A percentile compares a stretch with the other conserved stretches of the same genome.
Conservation (phyloP, 768 basidiomycete genomes). For the Leucocoprinus sp. region DNA sequence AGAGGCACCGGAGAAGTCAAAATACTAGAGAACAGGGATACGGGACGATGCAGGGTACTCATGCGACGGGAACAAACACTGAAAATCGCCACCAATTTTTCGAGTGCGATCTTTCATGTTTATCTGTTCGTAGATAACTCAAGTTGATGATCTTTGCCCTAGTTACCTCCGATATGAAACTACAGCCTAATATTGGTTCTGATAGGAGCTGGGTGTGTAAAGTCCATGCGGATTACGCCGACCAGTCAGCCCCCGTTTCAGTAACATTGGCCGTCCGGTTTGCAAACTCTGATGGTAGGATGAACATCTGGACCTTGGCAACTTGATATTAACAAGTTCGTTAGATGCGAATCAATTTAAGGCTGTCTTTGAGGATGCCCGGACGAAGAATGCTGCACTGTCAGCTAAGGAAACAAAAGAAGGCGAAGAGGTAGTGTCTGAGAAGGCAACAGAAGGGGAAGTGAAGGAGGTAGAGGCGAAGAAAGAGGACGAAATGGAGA, state of each 20-base stretch:
- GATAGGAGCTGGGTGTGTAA: conserved; percentile 99
- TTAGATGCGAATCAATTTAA: conserved; percentile 86
- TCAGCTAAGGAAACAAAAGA: conserved; percentile 21
- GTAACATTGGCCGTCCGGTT: conserved; percentile 99
- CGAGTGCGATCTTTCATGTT: conserved; percentile 47
- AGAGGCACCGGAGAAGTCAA: conserved; percentile 94
- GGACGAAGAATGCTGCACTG: conserved; percentile 54
- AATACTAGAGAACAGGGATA: conserved; percentile 82
- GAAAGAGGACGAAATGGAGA: conserved; percentile 23
- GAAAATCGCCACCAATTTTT: conserved; percentile 98
- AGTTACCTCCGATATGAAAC: conserved; percentile 88
- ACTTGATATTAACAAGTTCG: conserved; percentile 2
- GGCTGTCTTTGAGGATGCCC: conserved; percentile 78
- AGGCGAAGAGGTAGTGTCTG: too few relatives aligned
- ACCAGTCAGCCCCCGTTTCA: conserved; percentile 76
- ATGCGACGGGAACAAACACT: conserved; percentile 99
- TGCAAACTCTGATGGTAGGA: conserved; percentile 90
- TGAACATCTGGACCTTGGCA: neutral
- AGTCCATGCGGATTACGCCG: conserved; percentile 91
- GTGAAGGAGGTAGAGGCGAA: conserved; percentile 19
- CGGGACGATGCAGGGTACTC: conserved; percentile 88
- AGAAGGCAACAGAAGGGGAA: conserved; percentile 21
- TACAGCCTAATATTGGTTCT: conserved; percentile 96
- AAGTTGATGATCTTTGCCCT: neutral
- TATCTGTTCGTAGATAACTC: neutral